Conservation (phyloP, 805 yeast species). For the Pichia membranifaciens region DNA sequence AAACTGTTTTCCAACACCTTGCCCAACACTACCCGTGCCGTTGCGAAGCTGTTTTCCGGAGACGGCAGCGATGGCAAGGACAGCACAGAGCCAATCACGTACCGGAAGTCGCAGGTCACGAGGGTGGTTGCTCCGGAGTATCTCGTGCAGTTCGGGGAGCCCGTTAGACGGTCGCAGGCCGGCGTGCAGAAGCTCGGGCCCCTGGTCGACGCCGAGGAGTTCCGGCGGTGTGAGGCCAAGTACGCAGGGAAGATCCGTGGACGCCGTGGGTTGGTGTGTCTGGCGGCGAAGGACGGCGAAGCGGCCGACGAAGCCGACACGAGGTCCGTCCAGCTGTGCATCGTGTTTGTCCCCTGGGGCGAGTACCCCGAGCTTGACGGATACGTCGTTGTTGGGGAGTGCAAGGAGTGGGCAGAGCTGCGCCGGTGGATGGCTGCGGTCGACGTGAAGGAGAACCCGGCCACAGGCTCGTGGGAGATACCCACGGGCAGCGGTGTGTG, state of each 20-base stretch:
- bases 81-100: not conserved
- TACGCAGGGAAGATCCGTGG: not conserved
- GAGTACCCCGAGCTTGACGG: constrained; percentile 13
- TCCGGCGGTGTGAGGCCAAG: not conserved
- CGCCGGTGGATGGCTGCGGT: constrained; percentile 11
- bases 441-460: constrained; percentile 13
- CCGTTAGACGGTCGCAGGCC: constrained; percentile 11
- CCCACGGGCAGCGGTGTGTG: constrained; percentile 14
- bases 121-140: constrained; percentile 28
- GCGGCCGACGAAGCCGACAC: too few species aligned
- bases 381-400: constrained; percentile 24
- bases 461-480: constrained; percentile 9
- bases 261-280: constrained; percentile 14
- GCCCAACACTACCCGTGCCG: constrained; percentile 7
- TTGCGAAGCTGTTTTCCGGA: not conserved
- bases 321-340: constrained; percentile 21
- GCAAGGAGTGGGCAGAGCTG: constrained; percentile 13
- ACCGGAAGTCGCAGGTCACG: constrained; percentile 18
- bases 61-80: not conserved
- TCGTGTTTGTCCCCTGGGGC: constrained; percentile 19
- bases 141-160: constrained; percentile 23
- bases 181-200: not conserved
- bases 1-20: constrained; percentile 8
- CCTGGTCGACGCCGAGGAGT: too few species aligned
- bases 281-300: constrained; percentile 11